Percentiles rank a stretch among this genome's conserved stretches.
Evolutionary conservation across 306 rosid genomes (phyloP).

Genomic region (Vachellia collinsii): DNA sequence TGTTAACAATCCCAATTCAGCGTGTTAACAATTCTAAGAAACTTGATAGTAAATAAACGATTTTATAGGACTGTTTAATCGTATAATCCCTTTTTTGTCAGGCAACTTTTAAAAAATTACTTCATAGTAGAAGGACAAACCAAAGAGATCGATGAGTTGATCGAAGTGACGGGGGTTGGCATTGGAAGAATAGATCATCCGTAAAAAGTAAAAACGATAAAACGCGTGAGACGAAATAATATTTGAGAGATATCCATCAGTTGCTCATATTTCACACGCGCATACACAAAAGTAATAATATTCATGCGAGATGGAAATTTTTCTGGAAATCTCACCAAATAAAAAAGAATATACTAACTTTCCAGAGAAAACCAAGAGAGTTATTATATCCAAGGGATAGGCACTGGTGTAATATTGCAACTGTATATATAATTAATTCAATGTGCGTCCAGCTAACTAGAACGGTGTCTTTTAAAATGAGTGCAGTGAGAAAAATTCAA

Average conservation of each 20-base stretch:
- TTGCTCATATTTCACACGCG: background rate
- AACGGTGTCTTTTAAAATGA: background rate
- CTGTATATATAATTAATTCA: background rate
- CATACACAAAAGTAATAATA: background rate
- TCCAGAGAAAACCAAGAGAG: background rate
- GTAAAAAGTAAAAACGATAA: background rate
- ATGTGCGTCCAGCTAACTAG: background rate
- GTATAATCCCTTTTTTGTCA: too few relatives aligned
- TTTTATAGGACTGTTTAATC: too few relatives aligned
- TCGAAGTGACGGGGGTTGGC: background rate
- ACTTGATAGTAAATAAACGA: too few relatives aligned
- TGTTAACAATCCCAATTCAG: too few relatives aligned
- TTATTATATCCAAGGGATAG: background rate
- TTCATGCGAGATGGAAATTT: background rate
- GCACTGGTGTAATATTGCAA: background rate
- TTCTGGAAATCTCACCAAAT: background rate
- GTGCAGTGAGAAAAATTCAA: background rate
- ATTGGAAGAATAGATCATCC: background rate
- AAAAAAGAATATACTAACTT: background rate
- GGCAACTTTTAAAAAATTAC: background rate
- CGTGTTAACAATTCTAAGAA: too few relatives aligned
- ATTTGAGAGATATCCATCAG: background rate
- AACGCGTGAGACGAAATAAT: background rate
- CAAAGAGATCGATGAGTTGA: conserved; percentile 2
- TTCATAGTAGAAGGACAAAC: background rate